Evolutionary conservation across 306 rosid genomes (phyloP), one percentile per base, ranked within the genome.

Genomic region (Vigna nakashimae): DNA sequence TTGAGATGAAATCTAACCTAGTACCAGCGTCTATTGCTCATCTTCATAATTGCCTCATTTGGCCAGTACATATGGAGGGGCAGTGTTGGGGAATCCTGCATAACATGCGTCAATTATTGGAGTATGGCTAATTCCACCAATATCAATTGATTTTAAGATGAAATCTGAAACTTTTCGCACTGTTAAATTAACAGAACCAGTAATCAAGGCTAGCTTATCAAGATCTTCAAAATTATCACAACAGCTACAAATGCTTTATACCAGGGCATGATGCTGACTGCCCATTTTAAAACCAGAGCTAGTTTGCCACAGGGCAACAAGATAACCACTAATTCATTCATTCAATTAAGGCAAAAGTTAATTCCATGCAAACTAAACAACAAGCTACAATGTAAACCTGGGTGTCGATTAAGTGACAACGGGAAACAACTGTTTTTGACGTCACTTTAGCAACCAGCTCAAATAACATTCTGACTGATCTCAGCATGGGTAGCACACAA

Each of bases 401-500:
- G 26, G 80, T 24, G 59, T 94, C 88, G 73, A 92, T 83, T 32
- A 91, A 83, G 51, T 79, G 77, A 77, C 83, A 75, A 30, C 79
- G 57, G 78, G 86, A 83, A 83, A 90, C 78, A 80, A 74, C 73
- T 1, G 77, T 84, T 80, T 79, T 83, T 22, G 80, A 84, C 63
- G 76, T 84, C 83, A 84, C 91, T 76, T 79, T 49, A 67, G 87
- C 82, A 63, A 86, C 83, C 80, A 90, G 87, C 83, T 83, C 85
- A 89, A 94, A 82, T 70, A 82, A 79, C 82, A 92, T 67, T 81
- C 97, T 89, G 52, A 90, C 91, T 75, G 97, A 89, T 84, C 97
- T 90, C 84, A 94, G 89, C 83, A 92, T 92, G 69, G 93, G 87
- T 82, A 94, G 82, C 80, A 92, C 88, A 80, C 97, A 92, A 71